phyloP scores from a whole-genome alignment of 768 basidiomycete species.

The Sporobolomyces roseus region DNA sequence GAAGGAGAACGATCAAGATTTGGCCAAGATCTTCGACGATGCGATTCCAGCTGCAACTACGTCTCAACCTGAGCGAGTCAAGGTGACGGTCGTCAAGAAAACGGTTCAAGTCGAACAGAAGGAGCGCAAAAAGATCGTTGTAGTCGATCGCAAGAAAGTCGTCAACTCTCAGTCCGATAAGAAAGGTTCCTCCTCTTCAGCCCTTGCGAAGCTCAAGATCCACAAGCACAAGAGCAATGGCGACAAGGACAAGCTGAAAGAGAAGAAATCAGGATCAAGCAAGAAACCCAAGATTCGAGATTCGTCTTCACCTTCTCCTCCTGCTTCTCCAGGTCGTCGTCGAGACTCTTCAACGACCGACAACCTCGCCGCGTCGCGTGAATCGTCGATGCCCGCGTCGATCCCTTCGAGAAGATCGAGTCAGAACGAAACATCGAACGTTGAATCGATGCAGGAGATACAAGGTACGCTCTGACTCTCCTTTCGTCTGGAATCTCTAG shows the following conservation, averaged over 20 bases:
- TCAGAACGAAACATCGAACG: constrained; percentile 9
- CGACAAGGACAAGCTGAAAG: not conserved
- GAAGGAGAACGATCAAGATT: not conserved
- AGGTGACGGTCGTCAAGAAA: constrained; percentile 3
- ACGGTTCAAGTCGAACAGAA: not conserved
- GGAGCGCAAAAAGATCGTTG: constrained; percentile 21
- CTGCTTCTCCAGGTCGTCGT: not conserved
- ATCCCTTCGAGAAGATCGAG: constrained; percentile 11
- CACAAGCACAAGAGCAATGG: constrained; percentile 10
- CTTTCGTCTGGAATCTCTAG: not conserved
- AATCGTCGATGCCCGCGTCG: not conserved
- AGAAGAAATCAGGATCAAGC: constrained; percentile 2
- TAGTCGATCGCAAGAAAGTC: constrained; percentile 16
- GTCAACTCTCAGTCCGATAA: constrained; percentile 16
- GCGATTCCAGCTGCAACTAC: too few species aligned
- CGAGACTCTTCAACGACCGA: not conserved
- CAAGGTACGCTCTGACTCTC: not conserved
- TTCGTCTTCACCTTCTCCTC: not conserved
- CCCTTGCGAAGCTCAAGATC: constrained; percentile 24
- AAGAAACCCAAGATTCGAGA: constrained; percentile 20
- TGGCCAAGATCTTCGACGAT: too few species aligned
- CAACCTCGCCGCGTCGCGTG: not conserved
- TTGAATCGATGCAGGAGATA: not conserved
- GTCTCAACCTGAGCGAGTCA: not conserved
- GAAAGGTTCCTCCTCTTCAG: not conserved